Evolutionary conservation across 306 rosid genomes (phyloP).

Genomic region (Cucurbita moschata): DNA sequence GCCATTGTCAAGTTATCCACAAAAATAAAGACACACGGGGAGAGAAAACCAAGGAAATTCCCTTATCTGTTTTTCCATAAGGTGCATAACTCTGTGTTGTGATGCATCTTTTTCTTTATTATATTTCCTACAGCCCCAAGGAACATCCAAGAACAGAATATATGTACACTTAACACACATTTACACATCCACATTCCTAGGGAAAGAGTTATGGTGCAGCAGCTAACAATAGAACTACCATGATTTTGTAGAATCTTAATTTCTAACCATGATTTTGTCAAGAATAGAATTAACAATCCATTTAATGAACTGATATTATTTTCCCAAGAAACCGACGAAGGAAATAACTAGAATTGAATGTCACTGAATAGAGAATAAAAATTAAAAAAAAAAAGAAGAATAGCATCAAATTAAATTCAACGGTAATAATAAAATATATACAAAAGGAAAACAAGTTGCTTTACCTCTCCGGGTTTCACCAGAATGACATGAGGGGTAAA

Average conservation of each 20-base stretch:
- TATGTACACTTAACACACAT: neutral
- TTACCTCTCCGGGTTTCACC: slow-evolving; percentile 7
- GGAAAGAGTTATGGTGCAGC: neutral
- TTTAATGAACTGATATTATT: neutral
- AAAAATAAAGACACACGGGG: neutral
- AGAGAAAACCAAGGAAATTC: neutral
- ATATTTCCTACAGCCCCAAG: neutral
- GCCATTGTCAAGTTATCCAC: neutral
- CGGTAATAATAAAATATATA: neutral
- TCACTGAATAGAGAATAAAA: neutral
- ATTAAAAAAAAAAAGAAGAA: neutral
- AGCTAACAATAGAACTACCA: neutral
- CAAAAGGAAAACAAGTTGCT: neutral
- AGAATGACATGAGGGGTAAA: slow-evolving; percentile 7
- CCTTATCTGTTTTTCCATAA: neutral
- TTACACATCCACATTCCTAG: neutral
- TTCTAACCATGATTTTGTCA: too few species aligned
- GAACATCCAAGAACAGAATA: neutral
- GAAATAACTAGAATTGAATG: neutral
- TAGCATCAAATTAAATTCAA: neutral
- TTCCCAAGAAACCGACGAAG: neutral
- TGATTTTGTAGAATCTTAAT: neutral
- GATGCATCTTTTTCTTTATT: neutral
- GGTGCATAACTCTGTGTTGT: neutral
- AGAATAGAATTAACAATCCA: neutral